Conservation (phyloP, 495 filamentous ascomycete species). For the Acidomyces sp. region DNA sequence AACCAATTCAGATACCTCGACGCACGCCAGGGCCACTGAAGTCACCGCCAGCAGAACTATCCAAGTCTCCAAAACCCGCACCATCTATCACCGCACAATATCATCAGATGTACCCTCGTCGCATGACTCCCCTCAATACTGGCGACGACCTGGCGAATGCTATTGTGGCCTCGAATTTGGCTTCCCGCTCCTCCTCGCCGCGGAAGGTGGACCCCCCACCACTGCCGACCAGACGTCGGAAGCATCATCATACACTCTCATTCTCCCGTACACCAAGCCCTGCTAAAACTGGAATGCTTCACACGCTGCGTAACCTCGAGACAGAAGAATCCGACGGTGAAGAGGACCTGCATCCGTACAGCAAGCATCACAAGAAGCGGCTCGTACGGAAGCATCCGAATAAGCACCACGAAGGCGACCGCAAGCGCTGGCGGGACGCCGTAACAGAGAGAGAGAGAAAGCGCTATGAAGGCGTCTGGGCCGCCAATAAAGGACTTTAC, state of each 20-base stretch:
- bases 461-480: slow-evolving; percentile 95
- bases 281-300: slow-evolving; percentile 42
- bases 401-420: slow-evolving; percentile 77
- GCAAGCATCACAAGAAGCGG: slow-evolving; percentile 32
- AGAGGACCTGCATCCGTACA: slow-evolving; percentile 41
- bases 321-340: slow-evolving; percentile 36
- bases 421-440: slow-evolving; percentile 69
- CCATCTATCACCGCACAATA: slow-evolving; percentile 16
- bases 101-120: slow-evolving; percentile 20
- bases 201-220: slow-evolving; percentile 32
- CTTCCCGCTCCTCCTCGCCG: slow-evolving; percentile 51
- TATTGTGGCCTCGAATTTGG: slow-evolving; percentile 75
- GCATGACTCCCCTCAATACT: slow-evolving; percentile 29
- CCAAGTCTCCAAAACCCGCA: slow-evolving; percentile 8
- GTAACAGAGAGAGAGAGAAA: slow-evolving; percentile 68
- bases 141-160: slow-evolving; percentile 53
- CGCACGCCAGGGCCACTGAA: not conserved
- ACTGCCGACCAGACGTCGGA: slow-evolving; percentile 11
- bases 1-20: slow-evolving; percentile 2
- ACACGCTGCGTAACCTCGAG: slow-evolving; percentile 50
- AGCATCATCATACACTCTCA: slow-evolving; percentile 37
- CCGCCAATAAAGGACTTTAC: slow-evolving; percentile 69
- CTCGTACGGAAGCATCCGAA: slow-evolving; percentile 57
- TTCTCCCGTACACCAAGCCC: slow-evolving; percentile 44
- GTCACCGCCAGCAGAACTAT: slow-evolving; percentile 2